Base-by-base conservation (phyloP, 805 yeast genomes). In the Torulaspora indica region DNA sequence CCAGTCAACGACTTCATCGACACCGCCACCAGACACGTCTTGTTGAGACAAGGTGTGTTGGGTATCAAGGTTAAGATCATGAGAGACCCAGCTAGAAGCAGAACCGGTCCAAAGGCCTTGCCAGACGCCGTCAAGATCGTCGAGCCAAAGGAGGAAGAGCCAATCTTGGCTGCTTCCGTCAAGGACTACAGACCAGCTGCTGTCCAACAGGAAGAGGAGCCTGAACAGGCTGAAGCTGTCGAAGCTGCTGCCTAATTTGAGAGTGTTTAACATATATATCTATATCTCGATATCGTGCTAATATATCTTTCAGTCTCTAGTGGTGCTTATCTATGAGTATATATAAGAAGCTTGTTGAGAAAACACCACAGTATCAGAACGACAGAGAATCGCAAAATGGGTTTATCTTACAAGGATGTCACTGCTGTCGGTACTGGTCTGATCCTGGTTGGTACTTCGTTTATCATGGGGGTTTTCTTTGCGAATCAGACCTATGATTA, bases 31-130 rank as follows among this genome's bases (percentile, higher is more conserved):
- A 90, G 98, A 79, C 98, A 93, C 91, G 98, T 91, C 67, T 81
- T 93, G 73, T 85, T 93, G 81, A 90, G 98, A 82, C 98, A 93
- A 80, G 98, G 98, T 88, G 98, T 93, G 60, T 82, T 93, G 71
- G 98, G 98, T 84, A 84, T 93, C 74, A 91, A 87, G 84, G 98
- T 93, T 70, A 93, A 93, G 85, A 93, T 93, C 72, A 93, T 93
- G 98, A 88, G 87, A 74, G 98, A 91, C 82, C 96, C 98, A 76
- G 88, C 91, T 65, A 70, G 79, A 67, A 78, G 81, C 81, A 82
- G 74, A 72, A 64, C 64, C 61, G 95, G 95, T 76, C 95, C 95
- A 77, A 87, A 70, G 72, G 78, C 96, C 49, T 80, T 90, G 71
- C 97, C 97, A 72, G 97, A 90, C 75, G 88, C 83, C 73, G 96